Base-by-base conservation (phyloP, 1,284 basidiomycete species). In the Tilletia caries region DNA sequence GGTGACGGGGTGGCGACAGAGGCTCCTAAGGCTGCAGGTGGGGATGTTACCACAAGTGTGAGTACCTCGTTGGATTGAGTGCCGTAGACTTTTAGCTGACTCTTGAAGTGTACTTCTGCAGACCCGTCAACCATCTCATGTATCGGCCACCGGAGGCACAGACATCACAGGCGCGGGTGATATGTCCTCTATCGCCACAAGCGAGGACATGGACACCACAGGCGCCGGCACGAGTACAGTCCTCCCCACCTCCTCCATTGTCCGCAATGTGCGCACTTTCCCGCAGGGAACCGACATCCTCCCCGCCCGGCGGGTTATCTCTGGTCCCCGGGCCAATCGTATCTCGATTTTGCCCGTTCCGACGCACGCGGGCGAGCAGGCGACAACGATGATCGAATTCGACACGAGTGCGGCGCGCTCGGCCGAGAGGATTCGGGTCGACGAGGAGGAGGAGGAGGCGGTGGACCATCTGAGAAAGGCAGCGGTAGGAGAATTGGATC, bases 301-400 rank as follows among this genome's bases (percentile, higher is more conserved):
- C 32, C 58, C 58, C 32, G 58, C 29, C 3, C 27, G 58, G 3
- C 58, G 58, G 8, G 58, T 62, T 29, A 29, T 62, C 20, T 62
- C 58, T 3, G 58, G 58, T 18, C 58, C 58, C 3, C 29, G 58
- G 32, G 58, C 58, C 10, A 62, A 29, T 34, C 27, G 58, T 8
- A 23, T 62, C 32, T 33, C 33, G 13, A 62, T 62, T 20, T 27
- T 29, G 1, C 58, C 58, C 6, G 32, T 10, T 8, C n/a, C 25
- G 15, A 29, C 13, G 18, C 15, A 15, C 12, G 3, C 34, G 1
- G 58, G 5, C 15, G 58, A 62, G 58, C 58, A 62, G 58, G 34
- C 58, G 27, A 37, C 33, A 3, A 62, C 20, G 48, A 50, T 62
- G 58, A 62, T 62, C 29, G 58, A 62, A 6, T 20, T 62, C 29